A percentile compares a stretch with the other conserved stretches of the same genome.
phyloP scores from a whole-genome alignment of 2,329 filamentous ascomycete genomes.

The Scytalidium sp. region DNA sequence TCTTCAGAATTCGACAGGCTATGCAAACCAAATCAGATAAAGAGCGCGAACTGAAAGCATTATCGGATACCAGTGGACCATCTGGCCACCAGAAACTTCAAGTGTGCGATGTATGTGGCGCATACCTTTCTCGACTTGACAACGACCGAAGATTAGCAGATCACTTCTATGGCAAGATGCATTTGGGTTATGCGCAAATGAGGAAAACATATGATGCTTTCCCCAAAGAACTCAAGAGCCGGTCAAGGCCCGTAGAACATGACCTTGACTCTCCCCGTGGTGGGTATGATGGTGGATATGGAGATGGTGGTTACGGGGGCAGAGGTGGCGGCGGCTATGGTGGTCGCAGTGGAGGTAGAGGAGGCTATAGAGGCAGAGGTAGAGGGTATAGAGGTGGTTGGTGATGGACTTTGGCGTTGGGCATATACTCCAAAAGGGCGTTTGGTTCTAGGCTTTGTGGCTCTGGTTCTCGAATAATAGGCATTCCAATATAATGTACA shows the following conservation, averaged over 20 bases:
- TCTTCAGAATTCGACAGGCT: slow-evolving; percentile 78
- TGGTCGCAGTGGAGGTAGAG: slow-evolving; percentile 17
- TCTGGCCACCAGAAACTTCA: slow-evolving; percentile 97
- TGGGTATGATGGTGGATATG: slow-evolving; percentile 40
- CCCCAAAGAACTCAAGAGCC: slow-evolving; percentile 78
- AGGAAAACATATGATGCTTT: slow-evolving; percentile 87
- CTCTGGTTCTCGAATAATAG: neutral
- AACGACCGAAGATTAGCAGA: slow-evolving; percentile 93
- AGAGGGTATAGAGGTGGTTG: slow-evolving; percentile 17
- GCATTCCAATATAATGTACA: neutral
- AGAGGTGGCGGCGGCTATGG: slow-evolving; percentile 34
- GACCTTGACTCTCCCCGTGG: slow-evolving; percentile 49
- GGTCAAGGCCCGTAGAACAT: slow-evolving; percentile 54
- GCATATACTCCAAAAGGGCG: neutral
- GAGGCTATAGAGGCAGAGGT: slow-evolving; percentile 16
- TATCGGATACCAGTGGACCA: slow-evolving; percentile 89
- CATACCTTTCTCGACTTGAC: slow-evolving; percentile 86
- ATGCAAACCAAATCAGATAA: slow-evolving; percentile 78
- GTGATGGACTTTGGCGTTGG: neutral
- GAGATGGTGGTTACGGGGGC: slow-evolving; percentile 29
- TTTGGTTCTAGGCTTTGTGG: neutral
- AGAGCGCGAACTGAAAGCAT: slow-evolving; percentile 83
- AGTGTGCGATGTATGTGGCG: slow-evolving; percentile 97
- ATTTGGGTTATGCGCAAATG: slow-evolving; percentile 97
- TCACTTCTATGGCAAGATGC: slow-evolving; percentile 99